Base-by-base conservation (phyloP, 257 asterid species). In the Solanum infundibuliforme region DNA sequence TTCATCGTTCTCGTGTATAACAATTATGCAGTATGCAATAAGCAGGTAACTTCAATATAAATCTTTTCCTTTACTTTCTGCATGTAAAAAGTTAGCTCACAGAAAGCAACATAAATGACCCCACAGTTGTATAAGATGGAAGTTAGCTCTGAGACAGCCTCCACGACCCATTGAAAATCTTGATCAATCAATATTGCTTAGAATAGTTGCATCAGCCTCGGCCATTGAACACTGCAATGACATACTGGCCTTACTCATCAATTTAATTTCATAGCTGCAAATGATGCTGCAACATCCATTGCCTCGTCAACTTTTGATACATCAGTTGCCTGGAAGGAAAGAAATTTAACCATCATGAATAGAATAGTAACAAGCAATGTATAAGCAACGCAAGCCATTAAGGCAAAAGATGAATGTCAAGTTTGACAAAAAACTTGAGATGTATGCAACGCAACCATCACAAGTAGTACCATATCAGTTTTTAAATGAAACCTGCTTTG, bases 211-310 rank as follows among this genome's bases (percentile, higher is more conserved):
- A 58, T 20, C 69, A 14, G 13, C 52, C n/a, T 83, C 35, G 0
- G 8, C 35, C 55, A 34, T 12, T 34, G 29, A 83, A 12, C 23
- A 58, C 34, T 83, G 74, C 87, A 48, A 23, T 7, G 5, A 0
- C 35, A 4, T 13, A 14, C 23, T 35, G 58, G 55, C 23, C 60
- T 23, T 60, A 0, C 66, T n/a, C 9, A 89, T 96, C 92, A 94
- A 46, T 89, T 91, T 92, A 97, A 88, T 88, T 94, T 95, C 94
- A 96, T 77, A 9, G 96, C 92, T 2, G 99, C 99, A 90, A 97
- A 97, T 66, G 96, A 90, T 71, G 92, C 93, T 12, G 99, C 99
- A 79, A 95, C 88, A 5, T 93, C 98, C 89, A 94, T 92, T 39
- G 99, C 98, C 79, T 92, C 93, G 9, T 87, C 91, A 43, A 97